A percentile compares a stretch with the other conserved stretches of the same genome.
phyloP scores from a whole-genome alignment of 1,284 basidiomycete genomes.

The Ganoderma meredithae region DNA sequence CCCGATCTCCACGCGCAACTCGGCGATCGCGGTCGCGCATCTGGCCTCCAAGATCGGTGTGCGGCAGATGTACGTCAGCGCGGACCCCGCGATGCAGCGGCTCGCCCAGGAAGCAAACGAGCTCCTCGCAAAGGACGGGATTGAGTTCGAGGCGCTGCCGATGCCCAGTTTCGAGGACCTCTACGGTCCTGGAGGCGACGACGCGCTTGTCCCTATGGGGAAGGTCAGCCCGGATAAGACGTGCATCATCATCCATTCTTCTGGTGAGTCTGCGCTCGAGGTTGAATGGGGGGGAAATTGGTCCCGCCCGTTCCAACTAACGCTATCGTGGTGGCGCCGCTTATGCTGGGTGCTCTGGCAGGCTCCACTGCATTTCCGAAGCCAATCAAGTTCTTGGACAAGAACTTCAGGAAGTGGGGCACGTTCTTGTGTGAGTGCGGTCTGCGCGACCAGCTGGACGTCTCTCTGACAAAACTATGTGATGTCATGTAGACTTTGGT shows the following conservation, averaged over 20 bases:
- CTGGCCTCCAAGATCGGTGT: slow-evolving; percentile 34
- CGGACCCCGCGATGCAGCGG: slow-evolving; percentile 33
- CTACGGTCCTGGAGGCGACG: slow-evolving; percentile 23
- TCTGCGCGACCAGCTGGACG: background rate
- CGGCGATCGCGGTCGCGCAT: slow-evolving; percentile 41
- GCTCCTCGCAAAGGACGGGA: slow-evolving; percentile 25
- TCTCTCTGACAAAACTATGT: background rate
- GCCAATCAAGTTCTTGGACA: slow-evolving; percentile 32
- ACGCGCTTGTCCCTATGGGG: slow-evolving; percentile 29
- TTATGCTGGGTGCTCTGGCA: slow-evolving; percentile 13
- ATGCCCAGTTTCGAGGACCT: slow-evolving; percentile 25
- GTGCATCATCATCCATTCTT: slow-evolving; percentile 42
- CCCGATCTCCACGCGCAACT: slow-evolving; percentile 44
- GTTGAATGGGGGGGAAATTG: background rate
- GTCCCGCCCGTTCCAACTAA: background rate
- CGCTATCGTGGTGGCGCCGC: background rate
- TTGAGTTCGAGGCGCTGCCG: slow-evolving; percentile 26
- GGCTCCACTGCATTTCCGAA: slow-evolving; percentile 44
- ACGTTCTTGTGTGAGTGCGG: slow-evolving; percentile 21
- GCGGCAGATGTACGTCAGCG: slow-evolving; percentile 30
- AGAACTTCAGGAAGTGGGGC: slow-evolving; percentile 25
- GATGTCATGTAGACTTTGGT: slow-evolving; percentile 14
- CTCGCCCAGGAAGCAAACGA: slow-evolving; percentile 29
- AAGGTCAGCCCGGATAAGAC: slow-evolving; percentile 28
- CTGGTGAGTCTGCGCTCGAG: slow-evolving; percentile 36